phyloP scores from a whole-genome alignment of 2,329 filamentous ascomycete genomes.

The Mycosphaerella sp. region DNA sequence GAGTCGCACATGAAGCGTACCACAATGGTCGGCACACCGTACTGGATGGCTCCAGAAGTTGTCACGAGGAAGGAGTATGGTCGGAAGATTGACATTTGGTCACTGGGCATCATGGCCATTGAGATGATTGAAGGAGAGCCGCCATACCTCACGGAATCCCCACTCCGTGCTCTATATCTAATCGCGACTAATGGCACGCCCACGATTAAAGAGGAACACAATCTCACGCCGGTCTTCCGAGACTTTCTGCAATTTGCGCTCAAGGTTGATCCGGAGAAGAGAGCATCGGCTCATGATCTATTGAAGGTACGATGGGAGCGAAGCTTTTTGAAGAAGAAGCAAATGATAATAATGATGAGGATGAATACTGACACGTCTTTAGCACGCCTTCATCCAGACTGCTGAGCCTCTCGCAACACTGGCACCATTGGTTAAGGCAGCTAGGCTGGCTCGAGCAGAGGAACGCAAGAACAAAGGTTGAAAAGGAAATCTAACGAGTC shows the following conservation, averaged over 20 bases:
- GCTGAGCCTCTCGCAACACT: conserved; percentile 58
- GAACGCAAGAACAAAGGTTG: conserved; percentile 53
- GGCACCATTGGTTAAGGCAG: conserved; percentile 79
- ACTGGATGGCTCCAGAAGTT: conserved; percentile 99
- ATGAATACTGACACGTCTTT: conserved; percentile 13
- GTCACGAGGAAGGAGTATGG: conserved; percentile 97
- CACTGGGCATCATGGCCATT: conserved; percentile 97
- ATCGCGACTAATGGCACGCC: conserved; percentile 97
- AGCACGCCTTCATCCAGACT: conserved; percentile 47
- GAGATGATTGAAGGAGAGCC: conserved; percentile 99
- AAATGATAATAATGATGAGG: too few species aligned
- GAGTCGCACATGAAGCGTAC: conserved; percentile 95
- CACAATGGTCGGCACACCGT: conserved; percentile 98
- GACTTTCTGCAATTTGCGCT: conserved; percentile 91
- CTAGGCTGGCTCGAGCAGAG: conserved; percentile 75
- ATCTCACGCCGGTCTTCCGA: conserved; percentile 71
- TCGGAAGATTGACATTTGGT: conserved; percentile 98
- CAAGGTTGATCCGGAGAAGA: conserved; percentile 95
- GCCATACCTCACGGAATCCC: conserved; percentile 91
- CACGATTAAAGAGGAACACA: conserved; percentile 85
- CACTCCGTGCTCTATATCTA: conserved; percentile 83
- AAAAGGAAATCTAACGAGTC: neutral
- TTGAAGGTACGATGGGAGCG: conserved; percentile 61
- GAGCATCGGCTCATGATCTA: conserved; percentile 89
- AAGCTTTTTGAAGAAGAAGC: neutral